Evolutionary conservation across 1,284 basidiomycete genomes (phyloP).

Genomic region (Termitomyces sp.): DNA sequence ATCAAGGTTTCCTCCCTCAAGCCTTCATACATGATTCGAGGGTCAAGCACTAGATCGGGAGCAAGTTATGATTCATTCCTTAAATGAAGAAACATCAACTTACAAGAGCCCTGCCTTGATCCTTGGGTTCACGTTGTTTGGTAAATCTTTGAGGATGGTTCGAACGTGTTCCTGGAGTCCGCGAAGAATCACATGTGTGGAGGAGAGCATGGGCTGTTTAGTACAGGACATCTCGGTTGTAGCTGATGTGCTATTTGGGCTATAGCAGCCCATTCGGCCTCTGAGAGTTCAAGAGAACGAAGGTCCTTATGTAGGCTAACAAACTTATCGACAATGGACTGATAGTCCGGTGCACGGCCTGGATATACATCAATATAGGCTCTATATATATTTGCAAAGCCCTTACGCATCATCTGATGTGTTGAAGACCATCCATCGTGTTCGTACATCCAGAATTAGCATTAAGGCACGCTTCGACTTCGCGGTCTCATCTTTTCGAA

Average conservation of each 20-base stretch:
- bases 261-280: slow-evolving; percentile 17
- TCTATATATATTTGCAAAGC: too few relatives aligned
- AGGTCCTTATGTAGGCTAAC: slow-evolving; percentile 16
- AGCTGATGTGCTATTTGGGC: slow-evolving; percentile 1
- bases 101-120: slow-evolving; percentile 19
- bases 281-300: slow-evolving; percentile 10
- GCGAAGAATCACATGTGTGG: slow-evolving; percentile 14
- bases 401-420: slow-evolving; percentile 21
- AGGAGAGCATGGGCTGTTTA: slow-evolving; percentile 17
- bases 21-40: slow-evolving; percentile 21
- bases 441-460: slow-evolving; percentile 16
- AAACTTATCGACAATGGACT: slow-evolving; percentile 11
- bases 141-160: slow-evolving; percentile 14
- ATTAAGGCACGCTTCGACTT: slow-evolving; percentile 7
- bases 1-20: slow-evolving; percentile 17
- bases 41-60: slow-evolving; percentile 23
- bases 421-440: slow-evolving; percentile 11
- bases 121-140: slow-evolving; percentile 1
- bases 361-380: background rate
- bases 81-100: slow-evolving; percentile 6
- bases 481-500: slow-evolving; percentile 8
- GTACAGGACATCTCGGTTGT: slow-evolving; percentile 22
- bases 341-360: slow-evolving; percentile 17
- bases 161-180: slow-evolving; percentile 15
- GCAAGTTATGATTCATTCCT: background rate